These are phyloP conservation scores for Yamadazyma oceani DNA, from an alignment of 1,139 yeast genomes.

Conservation along the genomic window DNA sequence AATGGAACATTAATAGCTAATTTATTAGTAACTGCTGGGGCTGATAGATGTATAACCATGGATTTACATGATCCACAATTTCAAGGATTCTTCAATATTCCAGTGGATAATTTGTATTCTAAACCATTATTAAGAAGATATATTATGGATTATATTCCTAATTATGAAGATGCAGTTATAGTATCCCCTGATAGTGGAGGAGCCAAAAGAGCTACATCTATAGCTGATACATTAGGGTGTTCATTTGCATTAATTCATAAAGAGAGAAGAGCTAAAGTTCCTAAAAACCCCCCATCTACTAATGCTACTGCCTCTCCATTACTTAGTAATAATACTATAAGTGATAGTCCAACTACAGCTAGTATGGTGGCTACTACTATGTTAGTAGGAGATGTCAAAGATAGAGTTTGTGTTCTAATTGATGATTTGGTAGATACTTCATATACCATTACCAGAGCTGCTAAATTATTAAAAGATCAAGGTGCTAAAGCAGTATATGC, in stretches of 20 bases:
- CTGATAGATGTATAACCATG: conserved; percentile 96
- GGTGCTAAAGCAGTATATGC: conserved; percentile 90
- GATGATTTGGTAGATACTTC: conserved; percentile 97
- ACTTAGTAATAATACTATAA: conserved; percentile 8
- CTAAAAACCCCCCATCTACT: conserved; percentile 29
- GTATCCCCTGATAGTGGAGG: conserved; percentile 98
- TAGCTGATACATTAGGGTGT: conserved; percentile 88
- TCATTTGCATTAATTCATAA: conserved; percentile 95
- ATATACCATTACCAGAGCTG: conserved; percentile 88
- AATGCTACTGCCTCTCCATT: conserved; percentile 7
- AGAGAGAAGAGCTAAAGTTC: conserved; percentile 68
- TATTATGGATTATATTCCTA: conserved; percentile 69
- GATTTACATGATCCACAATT: conserved; percentile 95
- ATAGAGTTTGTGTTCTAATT: conserved; percentile 77
- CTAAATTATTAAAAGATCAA: conserved; percentile 84
- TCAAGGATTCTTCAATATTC: conserved; percentile 90
- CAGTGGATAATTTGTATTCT: conserved; percentile 87
- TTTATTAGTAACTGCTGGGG: conserved; percentile 87
- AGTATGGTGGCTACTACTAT: conserved; percentile 66
- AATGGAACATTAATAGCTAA: conserved; percentile 92
- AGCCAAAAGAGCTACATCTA: conserved; percentile 91
- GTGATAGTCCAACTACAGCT: conserved; percentile 9
- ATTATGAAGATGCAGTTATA: conserved; percentile 76
- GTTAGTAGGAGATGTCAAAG: conserved; percentile 91
- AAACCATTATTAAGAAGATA: conserved; percentile 82